Conservation (phyloP, 768 basidiomycete genomes). For the Suillus cothurnatus region DNA sequence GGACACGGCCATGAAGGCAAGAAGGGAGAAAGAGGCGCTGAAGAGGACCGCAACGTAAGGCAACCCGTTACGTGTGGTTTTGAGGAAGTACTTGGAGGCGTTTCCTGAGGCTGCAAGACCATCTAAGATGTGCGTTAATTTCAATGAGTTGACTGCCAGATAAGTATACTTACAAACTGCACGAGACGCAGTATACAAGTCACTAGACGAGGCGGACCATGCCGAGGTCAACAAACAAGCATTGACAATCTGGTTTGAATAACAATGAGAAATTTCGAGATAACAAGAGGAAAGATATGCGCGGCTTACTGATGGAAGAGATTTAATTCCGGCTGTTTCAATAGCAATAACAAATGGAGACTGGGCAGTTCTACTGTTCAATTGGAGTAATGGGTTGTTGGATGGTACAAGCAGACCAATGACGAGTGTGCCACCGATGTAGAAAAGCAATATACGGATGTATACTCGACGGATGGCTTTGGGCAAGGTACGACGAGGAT, state of each 20-base stretch:
- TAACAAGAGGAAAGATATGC: slow-evolving; percentile 18
- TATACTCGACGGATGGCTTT: slow-evolving; percentile 61
- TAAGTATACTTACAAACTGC: slow-evolving; percentile 64
- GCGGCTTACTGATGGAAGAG: slow-evolving; percentile 66
- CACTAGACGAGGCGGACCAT: slow-evolving; percentile 89
- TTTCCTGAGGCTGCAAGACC: slow-evolving; percentile 80
- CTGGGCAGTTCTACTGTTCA: slow-evolving; percentile 58
- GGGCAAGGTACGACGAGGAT: slow-evolving; percentile 73
- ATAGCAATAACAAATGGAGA: slow-evolving; percentile 95
- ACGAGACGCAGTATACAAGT: slow-evolving; percentile 89
- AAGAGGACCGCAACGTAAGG: slow-evolving; percentile 73
- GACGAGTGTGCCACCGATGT: slow-evolving; percentile 64
- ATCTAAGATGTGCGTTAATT: slow-evolving; percentile 43
- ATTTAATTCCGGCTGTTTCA: slow-evolving; percentile 80
- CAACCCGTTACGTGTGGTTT: slow-evolving; percentile 70
- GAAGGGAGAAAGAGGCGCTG: slow-evolving; percentile 62
- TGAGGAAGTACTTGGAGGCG: slow-evolving; percentile 79
- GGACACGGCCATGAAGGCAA: slow-evolving; percentile 81
- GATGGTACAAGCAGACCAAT: slow-evolving; percentile 89
- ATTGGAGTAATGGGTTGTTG: slow-evolving; percentile 54
- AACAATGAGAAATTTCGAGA: not conserved
- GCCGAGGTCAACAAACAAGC: slow-evolving; percentile 85
- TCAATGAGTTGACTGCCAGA: not conserved
- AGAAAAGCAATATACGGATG: slow-evolving; percentile 85
- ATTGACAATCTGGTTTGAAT: slow-evolving; percentile 62